A percentile compares a stretch with the other conserved stretches of the same genome.
phyloP scores from a whole-genome alignment of 345 rosid genomes.

The Salix exigua region DNA sequence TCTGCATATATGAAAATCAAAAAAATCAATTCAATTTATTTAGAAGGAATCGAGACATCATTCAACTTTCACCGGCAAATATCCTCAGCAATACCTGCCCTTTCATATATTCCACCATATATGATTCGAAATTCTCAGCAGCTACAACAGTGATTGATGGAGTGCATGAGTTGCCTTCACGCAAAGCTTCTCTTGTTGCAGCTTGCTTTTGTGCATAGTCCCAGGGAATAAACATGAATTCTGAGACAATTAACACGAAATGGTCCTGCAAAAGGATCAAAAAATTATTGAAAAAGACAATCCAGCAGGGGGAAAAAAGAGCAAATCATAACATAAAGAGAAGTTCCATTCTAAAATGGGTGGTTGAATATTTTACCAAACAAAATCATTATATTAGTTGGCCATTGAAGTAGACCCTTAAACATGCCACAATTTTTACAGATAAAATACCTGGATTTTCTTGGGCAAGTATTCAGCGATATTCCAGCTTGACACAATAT shows the following conservation, averaged over 20 bases:
- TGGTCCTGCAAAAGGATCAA: constrained; percentile 59
- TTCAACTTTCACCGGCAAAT: constrained; percentile 1
- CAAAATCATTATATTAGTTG: not conserved
- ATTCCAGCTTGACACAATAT: constrained; percentile 87
- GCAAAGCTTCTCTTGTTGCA: constrained; percentile 36
- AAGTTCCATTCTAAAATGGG: not conserved
- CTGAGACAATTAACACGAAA: constrained; percentile 71
- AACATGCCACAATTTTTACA: not conserved
- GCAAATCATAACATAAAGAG: constrained; percentile 5
- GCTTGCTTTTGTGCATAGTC: constrained; percentile 57
- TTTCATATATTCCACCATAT: constrained; percentile 58
- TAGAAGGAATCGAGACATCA: constrained; percentile 10
- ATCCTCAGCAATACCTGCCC: constrained; percentile 48
- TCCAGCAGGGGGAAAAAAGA: not conserved
- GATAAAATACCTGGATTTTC: constrained; percentile 58
- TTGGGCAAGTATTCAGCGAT: constrained; percentile 73
- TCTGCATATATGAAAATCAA: constrained; percentile 37
- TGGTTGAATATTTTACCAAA: not conserved
- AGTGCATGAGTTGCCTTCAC: constrained; percentile 50
- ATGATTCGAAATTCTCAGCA: constrained; percentile 64
- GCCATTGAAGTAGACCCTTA: not conserved
- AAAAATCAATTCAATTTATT: not conserved
- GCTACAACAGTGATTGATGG: constrained; percentile 60
- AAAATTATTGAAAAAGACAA: constrained; percentile 5
- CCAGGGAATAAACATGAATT: constrained; percentile 89